These are phyloP conservation scores for Filosporella fistucella DNA, from an alignment of 495 filamentous ascomycete genomes.

Conservation along the genomic window DNA sequence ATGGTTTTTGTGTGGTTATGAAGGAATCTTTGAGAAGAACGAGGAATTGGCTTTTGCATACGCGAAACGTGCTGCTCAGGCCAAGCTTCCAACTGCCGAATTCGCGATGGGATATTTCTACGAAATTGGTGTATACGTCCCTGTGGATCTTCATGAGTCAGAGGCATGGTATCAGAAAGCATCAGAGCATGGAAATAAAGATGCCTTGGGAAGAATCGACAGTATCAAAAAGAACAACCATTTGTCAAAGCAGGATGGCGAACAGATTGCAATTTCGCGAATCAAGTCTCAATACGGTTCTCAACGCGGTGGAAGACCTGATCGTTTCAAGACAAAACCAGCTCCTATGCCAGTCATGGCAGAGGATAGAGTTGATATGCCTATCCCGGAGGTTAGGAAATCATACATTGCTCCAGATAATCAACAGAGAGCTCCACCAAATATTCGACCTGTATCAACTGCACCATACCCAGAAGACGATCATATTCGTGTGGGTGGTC, in stretches of 20 bases:
- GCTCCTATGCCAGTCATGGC: constrained; percentile 50
- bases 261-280: constrained; percentile 79
- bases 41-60: constrained; percentile 90
- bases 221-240: constrained; percentile 82
- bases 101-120: constrained; percentile 98
- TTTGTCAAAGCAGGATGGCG: constrained; percentile 85
- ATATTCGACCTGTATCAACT: constrained; percentile 36
- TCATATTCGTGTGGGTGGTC: constrained; percentile 35
- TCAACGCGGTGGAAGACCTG: constrained; percentile 65
- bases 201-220: constrained; percentile 77
- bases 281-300: constrained; percentile 94
- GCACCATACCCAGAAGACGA: constrained; percentile 66
- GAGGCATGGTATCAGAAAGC: constrained; percentile 88
- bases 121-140: constrained; percentile 89
- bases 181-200: constrained; percentile 85
- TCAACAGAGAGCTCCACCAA: not conserved
- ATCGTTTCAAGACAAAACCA: constrained; percentile 49
- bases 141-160: constrained; percentile 76
- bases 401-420: constrained; percentile 3
- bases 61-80: constrained; percentile 76
- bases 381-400: constrained; percentile 49
- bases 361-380: constrained; percentile 55
- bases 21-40: constrained; percentile 88
- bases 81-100: constrained; percentile 82
- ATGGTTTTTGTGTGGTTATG: constrained; percentile 96